phyloP scores from a whole-genome alignment of 2,329 filamentous ascomycete genomes.

The Lasiodiplodia theobromae region DNA sequence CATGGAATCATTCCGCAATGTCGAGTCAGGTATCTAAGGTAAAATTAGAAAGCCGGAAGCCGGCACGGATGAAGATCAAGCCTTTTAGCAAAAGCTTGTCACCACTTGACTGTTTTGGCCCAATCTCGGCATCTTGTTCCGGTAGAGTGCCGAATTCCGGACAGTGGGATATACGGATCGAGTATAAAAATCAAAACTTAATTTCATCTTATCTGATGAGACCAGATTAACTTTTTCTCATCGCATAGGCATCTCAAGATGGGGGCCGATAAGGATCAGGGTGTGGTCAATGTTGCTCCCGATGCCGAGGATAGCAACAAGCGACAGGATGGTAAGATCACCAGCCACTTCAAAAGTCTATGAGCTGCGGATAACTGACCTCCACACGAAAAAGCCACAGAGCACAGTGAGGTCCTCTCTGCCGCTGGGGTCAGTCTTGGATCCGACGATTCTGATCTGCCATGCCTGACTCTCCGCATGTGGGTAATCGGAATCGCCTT shows the following conservation, averaged over 20 bases:
- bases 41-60: not conserved
- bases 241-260: too few relatives aligned
- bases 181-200: not conserved
- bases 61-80: not conserved
- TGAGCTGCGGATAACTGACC: not conserved
- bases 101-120: not conserved
- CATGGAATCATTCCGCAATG: too few relatives aligned
- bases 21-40: too few relatives aligned
- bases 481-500: constrained; percentile 12
- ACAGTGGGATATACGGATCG: not conserved
- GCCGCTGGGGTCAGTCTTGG: not conserved
- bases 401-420: not conserved
- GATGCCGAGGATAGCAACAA: not conserved
- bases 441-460: constrained; percentile 13
- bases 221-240: too few relatives aligned
- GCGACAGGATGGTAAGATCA: not conserved
- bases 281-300: not conserved
- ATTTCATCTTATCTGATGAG: constrained; percentile 1
- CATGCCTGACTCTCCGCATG: constrained; percentile 25
- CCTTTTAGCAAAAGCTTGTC: not conserved
- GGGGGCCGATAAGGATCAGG: not conserved
- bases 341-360: not conserved
- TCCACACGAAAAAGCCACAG: not conserved
- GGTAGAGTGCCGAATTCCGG: not conserved
- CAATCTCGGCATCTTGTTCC: not conserved